Conservation (phyloP, 1,284 basidiomycete genomes). For the Boletus austroedulis region DNA sequence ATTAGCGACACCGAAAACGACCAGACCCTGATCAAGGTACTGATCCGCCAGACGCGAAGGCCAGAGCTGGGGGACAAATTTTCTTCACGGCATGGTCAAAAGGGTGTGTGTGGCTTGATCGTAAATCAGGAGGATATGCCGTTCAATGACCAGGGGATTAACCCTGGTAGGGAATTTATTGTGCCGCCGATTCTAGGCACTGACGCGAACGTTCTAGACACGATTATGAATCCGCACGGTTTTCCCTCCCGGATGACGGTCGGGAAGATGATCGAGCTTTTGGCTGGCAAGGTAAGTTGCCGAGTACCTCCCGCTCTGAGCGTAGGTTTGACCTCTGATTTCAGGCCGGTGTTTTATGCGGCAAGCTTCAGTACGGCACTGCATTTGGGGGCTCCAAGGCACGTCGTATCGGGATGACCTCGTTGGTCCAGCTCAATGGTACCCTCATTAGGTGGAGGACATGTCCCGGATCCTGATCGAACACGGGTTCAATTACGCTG, state of each 20-base stretch:
- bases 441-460: constrained; percentile 76
- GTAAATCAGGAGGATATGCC: constrained; percentile 99
- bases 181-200: background rate
- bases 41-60: constrained; percentile 94
- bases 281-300: constrained; percentile 82
- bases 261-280: constrained; percentile 98
- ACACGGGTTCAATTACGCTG: constrained; percentile 94
- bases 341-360: constrained; percentile 84
- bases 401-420: constrained; percentile 7
- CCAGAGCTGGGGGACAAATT: constrained; percentile 99
- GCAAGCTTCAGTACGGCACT: constrained; percentile 89
- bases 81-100: constrained; percentile 96
- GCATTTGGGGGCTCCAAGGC: constrained; percentile 98
- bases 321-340: constrained; percentile 15
- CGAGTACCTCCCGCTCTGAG: background rate
- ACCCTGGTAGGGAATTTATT: constrained; percentile 60
- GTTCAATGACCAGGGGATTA: constrained; percentile 97
- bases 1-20: constrained; percentile 95
- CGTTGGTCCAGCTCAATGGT: constrained; percentile 15
- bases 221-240: constrained; percentile 99
- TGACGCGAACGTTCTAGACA: constrained; percentile 54
- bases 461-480: constrained; percentile 97
- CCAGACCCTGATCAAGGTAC: constrained; percentile 97
- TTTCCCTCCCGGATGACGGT: constrained; percentile 99
- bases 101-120: constrained; percentile 98